A percentile compares a stretch with the other conserved stretches of the same genome.
Evolutionary conservation across 345 rosid species (phyloP).

Genomic region (Populus pruinosa): DNA sequence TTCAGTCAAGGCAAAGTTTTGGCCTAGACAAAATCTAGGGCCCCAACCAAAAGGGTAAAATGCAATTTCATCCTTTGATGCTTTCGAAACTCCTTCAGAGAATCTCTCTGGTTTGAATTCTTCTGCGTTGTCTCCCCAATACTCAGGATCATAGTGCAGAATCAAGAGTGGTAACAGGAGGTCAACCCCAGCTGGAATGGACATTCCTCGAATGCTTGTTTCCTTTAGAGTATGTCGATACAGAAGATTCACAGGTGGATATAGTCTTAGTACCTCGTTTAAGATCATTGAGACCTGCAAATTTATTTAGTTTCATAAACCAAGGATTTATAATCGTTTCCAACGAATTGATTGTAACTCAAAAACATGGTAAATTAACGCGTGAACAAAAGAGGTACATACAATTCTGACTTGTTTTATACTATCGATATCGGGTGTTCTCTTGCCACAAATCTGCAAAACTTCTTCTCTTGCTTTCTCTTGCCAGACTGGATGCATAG

Average conservation of each 20-base stretch:
- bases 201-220: too few species aligned
- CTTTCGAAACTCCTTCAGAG: not conserved
- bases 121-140: not conserved
- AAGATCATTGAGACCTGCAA: too few species aligned
- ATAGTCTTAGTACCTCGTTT: too few species aligned
- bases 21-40: not conserved
- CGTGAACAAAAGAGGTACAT: slow-evolving; percentile 6
- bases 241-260: too few species aligned
- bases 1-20: not conserved
- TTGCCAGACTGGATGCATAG: slow-evolving; percentile 61
- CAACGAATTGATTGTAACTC: too few species aligned
- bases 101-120: not conserved
- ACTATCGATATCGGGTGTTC: slow-evolving; percentile 23
- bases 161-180: too few species aligned
- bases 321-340: too few species aligned
- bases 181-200: too few species aligned
- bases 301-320: too few species aligned
- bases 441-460: slow-evolving; percentile 28
- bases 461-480: slow-evolving; percentile 53
- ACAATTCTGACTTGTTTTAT: slow-evolving; percentile 34
- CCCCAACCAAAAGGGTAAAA: not conserved
- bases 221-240: too few species aligned
- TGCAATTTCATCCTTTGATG: not conserved
- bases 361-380: too few species aligned
- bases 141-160: too few species aligned